Conservation (phyloP, 75 land plant genomes). For the Picea sitchensis region DNA sequence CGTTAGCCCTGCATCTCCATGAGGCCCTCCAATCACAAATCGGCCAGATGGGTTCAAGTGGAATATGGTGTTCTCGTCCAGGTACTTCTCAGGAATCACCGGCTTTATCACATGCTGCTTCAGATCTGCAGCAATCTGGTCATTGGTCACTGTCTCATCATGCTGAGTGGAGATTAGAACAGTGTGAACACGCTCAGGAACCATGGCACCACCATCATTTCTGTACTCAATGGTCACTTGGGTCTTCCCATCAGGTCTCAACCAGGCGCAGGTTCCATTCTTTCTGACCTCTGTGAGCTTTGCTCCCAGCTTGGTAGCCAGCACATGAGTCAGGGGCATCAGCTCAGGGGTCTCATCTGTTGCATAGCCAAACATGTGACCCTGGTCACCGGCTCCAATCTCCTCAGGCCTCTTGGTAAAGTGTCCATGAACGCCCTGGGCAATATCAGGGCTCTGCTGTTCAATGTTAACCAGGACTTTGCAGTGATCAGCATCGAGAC, state of each 20-base stretch:
- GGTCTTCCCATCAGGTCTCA: constrained; percentile 63
- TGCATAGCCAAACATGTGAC: constrained; percentile 72
- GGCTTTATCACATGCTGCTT: constrained; percentile 65
- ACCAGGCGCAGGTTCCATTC: constrained; percentile 68
- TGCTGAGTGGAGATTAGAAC: constrained; percentile 73
- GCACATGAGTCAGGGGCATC: constrained; percentile 75
- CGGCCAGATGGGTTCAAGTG: constrained; percentile 68
- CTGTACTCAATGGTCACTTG: constrained; percentile 56
- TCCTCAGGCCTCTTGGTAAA: constrained; percentile 73
- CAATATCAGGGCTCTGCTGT: constrained; percentile 69
- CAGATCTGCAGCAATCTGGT: constrained; percentile 57
- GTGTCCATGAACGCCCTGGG: constrained; percentile 69
- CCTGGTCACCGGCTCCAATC: constrained; percentile 72
- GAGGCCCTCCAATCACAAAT: constrained; percentile 75
- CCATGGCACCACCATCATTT: constrained; percentile 59
- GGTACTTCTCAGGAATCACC: constrained; percentile 48
- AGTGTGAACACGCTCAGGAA: constrained; percentile 63
- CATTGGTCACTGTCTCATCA: constrained; percentile 71
- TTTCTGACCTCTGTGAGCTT: constrained; percentile 67
- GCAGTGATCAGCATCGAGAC: constrained; percentile 64
- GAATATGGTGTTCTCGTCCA: constrained; percentile 69
- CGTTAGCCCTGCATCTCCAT: constrained; percentile 74
- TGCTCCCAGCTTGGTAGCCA: constrained; percentile 74
- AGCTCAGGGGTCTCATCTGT: constrained; percentile 67
- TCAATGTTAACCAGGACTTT: constrained; percentile 63